phyloP scores from a whole-genome alignment of 805 yeast genomes.

The Wickerhamiella allomyrinae region DNA sequence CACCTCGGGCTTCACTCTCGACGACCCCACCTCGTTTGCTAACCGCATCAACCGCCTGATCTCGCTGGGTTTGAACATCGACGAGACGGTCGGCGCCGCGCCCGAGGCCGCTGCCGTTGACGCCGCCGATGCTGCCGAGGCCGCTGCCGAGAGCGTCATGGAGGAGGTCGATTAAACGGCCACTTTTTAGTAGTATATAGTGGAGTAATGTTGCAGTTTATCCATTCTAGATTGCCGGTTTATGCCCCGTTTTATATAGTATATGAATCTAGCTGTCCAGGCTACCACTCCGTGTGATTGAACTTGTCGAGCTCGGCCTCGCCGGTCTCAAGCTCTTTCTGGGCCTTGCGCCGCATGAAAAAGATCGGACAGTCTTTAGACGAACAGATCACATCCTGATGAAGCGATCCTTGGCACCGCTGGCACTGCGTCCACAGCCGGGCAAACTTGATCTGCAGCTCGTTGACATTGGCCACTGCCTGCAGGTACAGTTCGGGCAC shows the following conservation, averaged over 20 bases:
- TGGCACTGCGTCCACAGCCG: constrained; percentile 97
- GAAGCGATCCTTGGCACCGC: constrained; percentile 89
- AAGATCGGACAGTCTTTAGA: constrained; percentile 95
- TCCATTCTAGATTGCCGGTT: too few species aligned
- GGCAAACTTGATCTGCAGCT: constrained; percentile 67
- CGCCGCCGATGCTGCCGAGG: constrained; percentile 27
- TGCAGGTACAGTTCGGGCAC: constrained; percentile 73
- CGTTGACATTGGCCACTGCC: constrained; percentile 66
- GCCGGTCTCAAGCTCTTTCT: constrained; percentile 50
- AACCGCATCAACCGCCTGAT: constrained; percentile 96
- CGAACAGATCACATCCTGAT: constrained; percentile 89
- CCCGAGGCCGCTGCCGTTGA: constrained; percentile 29
- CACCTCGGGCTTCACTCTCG: constrained; percentile 97
- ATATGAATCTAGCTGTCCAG: too few species aligned
- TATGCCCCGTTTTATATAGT: too few species aligned
- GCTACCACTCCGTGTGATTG: constrained; percentile 33
- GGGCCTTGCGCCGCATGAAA: constrained; percentile 85
- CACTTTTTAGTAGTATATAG: not conserved
- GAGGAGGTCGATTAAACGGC: constrained; percentile 84
- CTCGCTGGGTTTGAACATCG: constrained; percentile 95
- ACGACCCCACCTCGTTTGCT: constrained; percentile 96
- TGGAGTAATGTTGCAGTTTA: too few species aligned
- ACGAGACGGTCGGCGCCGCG: constrained; percentile 29
- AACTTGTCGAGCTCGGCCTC: constrained; percentile 48
- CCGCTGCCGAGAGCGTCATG: constrained; percentile 87